Percentiles rank a stretch among this genome's conserved stretches.
Evolutionary conservation across 108 stramenopile species (phyloP).

Genomic region (Cyclotella atomus): DNA sequence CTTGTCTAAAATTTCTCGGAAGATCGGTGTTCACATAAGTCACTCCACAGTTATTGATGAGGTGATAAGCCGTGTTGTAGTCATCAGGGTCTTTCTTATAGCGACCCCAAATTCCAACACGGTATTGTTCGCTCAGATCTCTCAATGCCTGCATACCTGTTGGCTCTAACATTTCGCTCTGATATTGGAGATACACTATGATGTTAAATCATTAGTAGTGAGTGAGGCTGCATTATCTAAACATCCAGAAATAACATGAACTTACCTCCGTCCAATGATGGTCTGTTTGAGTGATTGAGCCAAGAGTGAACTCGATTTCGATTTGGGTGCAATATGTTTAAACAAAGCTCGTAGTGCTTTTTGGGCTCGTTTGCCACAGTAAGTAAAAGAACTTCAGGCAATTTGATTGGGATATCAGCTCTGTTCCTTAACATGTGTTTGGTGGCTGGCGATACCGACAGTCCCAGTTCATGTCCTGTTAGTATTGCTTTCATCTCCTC

Average conservation of each 20-base stretch:
- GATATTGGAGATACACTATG: slow-evolving; percentile 71
- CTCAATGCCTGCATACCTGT: slow-evolving; percentile 51
- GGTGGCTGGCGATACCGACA: neutral
- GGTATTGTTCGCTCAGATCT: slow-evolving; percentile 47
- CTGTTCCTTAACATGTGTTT: neutral
- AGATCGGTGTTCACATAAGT: slow-evolving; percentile 79
- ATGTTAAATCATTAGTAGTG: neutral
- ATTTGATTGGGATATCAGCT: slow-evolving; percentile 27
- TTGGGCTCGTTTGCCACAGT: slow-evolving; percentile 62
- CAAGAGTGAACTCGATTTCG: slow-evolving; percentile 59
- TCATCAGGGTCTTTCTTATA: slow-evolving; percentile 72
- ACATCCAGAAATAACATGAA: neutral
- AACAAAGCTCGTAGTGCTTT: slow-evolving; percentile 51
- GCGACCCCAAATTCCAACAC: slow-evolving; percentile 67
- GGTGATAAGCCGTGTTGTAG: slow-evolving; percentile 53
- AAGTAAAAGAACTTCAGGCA: slow-evolving; percentile 63
- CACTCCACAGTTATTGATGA: slow-evolving; percentile 65
- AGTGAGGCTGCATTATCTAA: neutral
- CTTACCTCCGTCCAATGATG: slow-evolving; percentile 59
- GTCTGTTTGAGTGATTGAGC: slow-evolving; percentile 47
- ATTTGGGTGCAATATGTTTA: slow-evolving; percentile 58
- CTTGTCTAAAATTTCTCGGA: slow-evolving; percentile 51
- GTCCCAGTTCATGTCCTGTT: neutral
- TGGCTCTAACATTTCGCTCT: slow-evolving; percentile 64
- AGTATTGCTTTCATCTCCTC: slow-evolving; percentile 23